Conservation (phyloP, 1,139 yeast genomes). For the Pichia inconspicua region DNA sequence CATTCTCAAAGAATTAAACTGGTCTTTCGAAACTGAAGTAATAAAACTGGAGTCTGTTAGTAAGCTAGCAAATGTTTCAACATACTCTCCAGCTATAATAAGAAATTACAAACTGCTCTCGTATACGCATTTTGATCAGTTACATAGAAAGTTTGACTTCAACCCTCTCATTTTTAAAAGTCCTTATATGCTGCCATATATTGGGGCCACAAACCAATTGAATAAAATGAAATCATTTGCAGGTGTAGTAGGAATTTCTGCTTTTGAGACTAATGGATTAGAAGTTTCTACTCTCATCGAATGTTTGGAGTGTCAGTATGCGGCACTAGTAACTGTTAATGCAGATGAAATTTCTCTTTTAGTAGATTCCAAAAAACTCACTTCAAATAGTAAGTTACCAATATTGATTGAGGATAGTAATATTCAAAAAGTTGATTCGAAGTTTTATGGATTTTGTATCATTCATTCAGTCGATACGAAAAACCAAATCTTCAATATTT, state of each 20-base stretch:
- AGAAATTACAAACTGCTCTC: conserved; percentile 43
- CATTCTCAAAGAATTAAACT: conserved; percentile 6
- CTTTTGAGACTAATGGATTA: conserved; percentile 32
- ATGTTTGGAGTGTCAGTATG: conserved; percentile 48
- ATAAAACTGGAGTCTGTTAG: conserved; percentile 2
- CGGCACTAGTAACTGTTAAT: conserved; percentile 38
- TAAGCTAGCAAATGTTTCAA: not conserved
- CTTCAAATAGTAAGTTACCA: conserved; percentile 11
- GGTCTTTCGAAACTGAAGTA: conserved; percentile 5
- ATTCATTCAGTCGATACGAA: conserved; percentile 54
- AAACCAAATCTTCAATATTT: conserved; percentile 41
- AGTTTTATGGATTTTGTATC: conserved; percentile 40
- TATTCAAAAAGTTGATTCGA: conserved; percentile 10
- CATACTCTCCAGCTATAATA: conserved; percentile 44
- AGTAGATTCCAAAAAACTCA: not conserved
- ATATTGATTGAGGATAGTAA: conserved; percentile 12
- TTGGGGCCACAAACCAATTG: conserved; percentile 19
- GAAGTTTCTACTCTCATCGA: conserved; percentile 33
- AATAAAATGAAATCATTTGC: conserved; percentile 24
- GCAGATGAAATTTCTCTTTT: conserved; percentile 6
- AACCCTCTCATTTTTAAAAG: conserved; percentile 39
- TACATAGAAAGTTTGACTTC: conserved; percentile 36
- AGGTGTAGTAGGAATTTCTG: conserved; percentile 34
- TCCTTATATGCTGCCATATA: conserved; percentile 45
- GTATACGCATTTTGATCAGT: conserved; percentile 42